Conservation (phyloP, 345 rosid genomes). For the Toxicodendron radicans region DNA sequence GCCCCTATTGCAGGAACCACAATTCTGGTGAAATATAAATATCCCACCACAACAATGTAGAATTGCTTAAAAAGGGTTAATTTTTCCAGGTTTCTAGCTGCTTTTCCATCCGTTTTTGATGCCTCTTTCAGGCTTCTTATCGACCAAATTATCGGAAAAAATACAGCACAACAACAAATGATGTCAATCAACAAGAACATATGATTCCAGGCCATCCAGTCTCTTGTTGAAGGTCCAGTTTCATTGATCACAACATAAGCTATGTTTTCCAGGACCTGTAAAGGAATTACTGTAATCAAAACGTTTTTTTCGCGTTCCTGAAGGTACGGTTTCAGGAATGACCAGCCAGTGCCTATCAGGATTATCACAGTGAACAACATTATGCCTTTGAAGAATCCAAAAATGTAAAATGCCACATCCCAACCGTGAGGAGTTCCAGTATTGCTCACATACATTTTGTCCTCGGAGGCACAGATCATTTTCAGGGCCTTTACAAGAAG, state of each 20-base stretch:
- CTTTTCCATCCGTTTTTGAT: conserved; percentile 47
- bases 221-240: conserved; percentile 50
- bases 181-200: conserved; percentile 47
- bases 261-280: conserved; percentile 58
- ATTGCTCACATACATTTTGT: conserved; percentile 32
- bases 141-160: conserved; percentile 61
- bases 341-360: conserved; percentile 64
- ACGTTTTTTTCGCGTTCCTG: conserved; percentile 57
- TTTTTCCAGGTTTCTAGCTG: conserved; percentile 44
- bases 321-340: conserved; percentile 53
- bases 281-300: conserved; percentile 43
- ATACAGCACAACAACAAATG: conserved; percentile 50
- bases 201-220: conserved; percentile 53
- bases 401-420: conserved; percentile 57
- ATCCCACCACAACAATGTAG: conserved; percentile 41
- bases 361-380: conserved; percentile 55
- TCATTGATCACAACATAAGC: conserved; percentile 44
- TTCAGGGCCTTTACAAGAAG: conserved; percentile 48
- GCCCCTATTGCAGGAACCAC: conserved; percentile 40
- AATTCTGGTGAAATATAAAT: conserved; percentile 51
- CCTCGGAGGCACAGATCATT: conserved; percentile 52
- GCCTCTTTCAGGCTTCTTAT: conserved; percentile 47
- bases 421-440: conserved; percentile 64
- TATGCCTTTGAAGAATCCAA: conserved; percentile 58
- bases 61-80: conserved; percentile 55